phyloP scores from a whole-genome alignment of 2,329 filamentous ascomycete genomes.

The Diaporthe batatas region DNA sequence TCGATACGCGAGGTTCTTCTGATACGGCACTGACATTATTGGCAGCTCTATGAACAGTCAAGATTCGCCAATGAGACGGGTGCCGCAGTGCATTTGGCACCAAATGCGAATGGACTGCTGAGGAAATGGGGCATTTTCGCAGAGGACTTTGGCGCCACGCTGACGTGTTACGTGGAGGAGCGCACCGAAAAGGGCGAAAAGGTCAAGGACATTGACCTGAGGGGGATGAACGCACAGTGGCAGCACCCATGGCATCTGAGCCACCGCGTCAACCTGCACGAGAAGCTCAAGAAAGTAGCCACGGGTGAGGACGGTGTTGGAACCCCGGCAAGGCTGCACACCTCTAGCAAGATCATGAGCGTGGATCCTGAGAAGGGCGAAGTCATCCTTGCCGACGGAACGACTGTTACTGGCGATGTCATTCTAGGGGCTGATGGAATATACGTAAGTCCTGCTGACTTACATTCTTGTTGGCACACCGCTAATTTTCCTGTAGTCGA shows the following conservation, averaged over 20 bases:
- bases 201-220: constrained; percentile 51
- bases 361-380: constrained; percentile 56
- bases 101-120: constrained; percentile 72
- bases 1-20: too few species aligned
- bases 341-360: constrained; percentile 57
- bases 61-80: constrained; percentile 68
- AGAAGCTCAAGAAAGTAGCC: constrained; percentile 62
- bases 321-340: constrained; percentile 54
- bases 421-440: constrained; percentile 69
- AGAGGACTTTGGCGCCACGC: constrained; percentile 54
- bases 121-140: constrained; percentile 54
- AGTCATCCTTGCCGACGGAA: constrained; percentile 59
- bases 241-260: constrained; percentile 65
- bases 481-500: constrained; percentile 44
- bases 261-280: constrained; percentile 67
- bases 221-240: constrained; percentile 59
- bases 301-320: constrained; percentile 51
- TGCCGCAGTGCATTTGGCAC: constrained; percentile 72
- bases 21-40: background rate
- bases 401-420: constrained; percentile 59
- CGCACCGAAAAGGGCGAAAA: constrained; percentile 43
- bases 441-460: constrained; percentile 45
- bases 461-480: too few species aligned
- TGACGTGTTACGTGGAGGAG: constrained; percentile 46
- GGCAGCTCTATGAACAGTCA: constrained; percentile 68